Evolutionary conservation across 441 rosid species (phyloP), one percentile per base, ranked within the genome.

Genomic region (Syzygium syzygioides): DNA sequence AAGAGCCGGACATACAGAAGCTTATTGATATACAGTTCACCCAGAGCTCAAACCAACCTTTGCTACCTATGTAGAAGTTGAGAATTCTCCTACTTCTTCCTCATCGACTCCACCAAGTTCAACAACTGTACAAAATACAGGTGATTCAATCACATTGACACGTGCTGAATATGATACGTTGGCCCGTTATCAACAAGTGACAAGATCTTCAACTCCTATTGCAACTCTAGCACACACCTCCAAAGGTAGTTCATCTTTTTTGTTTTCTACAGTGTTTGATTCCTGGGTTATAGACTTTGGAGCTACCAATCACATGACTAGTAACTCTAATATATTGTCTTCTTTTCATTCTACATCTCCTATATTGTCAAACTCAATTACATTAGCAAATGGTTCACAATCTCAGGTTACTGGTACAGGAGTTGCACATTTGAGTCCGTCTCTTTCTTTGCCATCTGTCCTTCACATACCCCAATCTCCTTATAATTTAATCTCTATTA

Each of bases 201-300:
- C 14, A 64, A 10, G 37, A 64, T 64, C 18, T 64, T 30, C 71
- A 64, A 17, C 37, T 64, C 71, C 71, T 30, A 2, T 0, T 9
- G 18, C 20, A 64, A 30, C 71, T 64, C 8, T 15, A 5, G 37
- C 20, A 64, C 19, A 62, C 30, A 64, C 11, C 11, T 17, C 71
- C 10, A 15, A 64, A 64, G 12, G 19, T 64, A 64, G 12, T 64
- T 64, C 23, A 30, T 64, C 19, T 30, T 30, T 3, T 64, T 64
- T 64, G 11, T 30, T 64, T 64, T 64, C 2, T 30, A 1, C 76
- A 6, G 0, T 3, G 1, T 64, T 1, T 4, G 0, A 64, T 11
- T 64, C 41, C 0, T 64, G 6, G 76, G 23, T 14, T 32, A 64
- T 2, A 9, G 6, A 64, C 20, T 30, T 19, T 19, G 4, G 15